Evolutionary conservation across 768 basidiomycete species (phyloP).

Genomic region (Lepiota venenata): DNA sequence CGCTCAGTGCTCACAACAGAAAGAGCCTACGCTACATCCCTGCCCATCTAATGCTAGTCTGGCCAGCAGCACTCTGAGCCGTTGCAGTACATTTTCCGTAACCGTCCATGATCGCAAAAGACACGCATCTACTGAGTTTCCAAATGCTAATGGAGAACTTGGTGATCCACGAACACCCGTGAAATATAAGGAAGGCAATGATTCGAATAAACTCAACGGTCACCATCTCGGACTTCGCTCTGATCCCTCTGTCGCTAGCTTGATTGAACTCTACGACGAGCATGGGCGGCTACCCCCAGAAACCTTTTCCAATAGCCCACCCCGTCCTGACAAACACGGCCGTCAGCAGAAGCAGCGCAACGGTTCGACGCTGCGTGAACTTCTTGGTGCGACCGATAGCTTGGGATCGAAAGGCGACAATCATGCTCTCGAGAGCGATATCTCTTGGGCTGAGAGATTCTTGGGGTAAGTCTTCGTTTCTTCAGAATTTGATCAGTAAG

Average conservation of each 20-base stretch:
- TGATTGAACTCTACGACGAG: slow-evolving; percentile 72
- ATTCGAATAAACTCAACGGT: slow-evolving; percentile 32
- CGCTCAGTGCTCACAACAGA: slow-evolving; percentile 3
- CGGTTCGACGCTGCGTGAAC: slow-evolving; percentile 71
- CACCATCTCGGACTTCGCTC: slow-evolving; percentile 60
- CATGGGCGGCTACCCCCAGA: slow-evolving; percentile 58
- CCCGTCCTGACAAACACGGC: slow-evolving; percentile 24
- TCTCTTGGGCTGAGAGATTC: slow-evolving; percentile 81
- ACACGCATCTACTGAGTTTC: slow-evolving; percentile 58
- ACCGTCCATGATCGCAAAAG: slow-evolving; percentile 60
- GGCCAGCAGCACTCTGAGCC: slow-evolving; percentile 46
- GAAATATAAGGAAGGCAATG: slow-evolving; percentile 26
- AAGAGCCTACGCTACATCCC: slow-evolving; percentile 34
- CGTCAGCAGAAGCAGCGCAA: slow-evolving; percentile 48
- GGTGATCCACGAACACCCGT: slow-evolving; percentile 24
- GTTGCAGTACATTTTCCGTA: slow-evolving; percentile 66
- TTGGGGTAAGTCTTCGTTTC: slow-evolving; percentile 45
- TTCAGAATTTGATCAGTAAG: not conserved
- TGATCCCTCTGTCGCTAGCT: slow-evolving; percentile 76
- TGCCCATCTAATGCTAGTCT: slow-evolving; percentile 50
- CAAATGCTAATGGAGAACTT: slow-evolving; percentile 49
- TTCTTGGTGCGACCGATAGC: slow-evolving; percentile 55
- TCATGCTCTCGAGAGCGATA: slow-evolving; percentile 61
- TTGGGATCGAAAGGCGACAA: slow-evolving; percentile 26
- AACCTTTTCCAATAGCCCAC: slow-evolving; percentile 64